Conservation (phyloP, 2,329 filamentous ascomycete genomes). For the Pseudogymnoascus verrucosus region DNA sequence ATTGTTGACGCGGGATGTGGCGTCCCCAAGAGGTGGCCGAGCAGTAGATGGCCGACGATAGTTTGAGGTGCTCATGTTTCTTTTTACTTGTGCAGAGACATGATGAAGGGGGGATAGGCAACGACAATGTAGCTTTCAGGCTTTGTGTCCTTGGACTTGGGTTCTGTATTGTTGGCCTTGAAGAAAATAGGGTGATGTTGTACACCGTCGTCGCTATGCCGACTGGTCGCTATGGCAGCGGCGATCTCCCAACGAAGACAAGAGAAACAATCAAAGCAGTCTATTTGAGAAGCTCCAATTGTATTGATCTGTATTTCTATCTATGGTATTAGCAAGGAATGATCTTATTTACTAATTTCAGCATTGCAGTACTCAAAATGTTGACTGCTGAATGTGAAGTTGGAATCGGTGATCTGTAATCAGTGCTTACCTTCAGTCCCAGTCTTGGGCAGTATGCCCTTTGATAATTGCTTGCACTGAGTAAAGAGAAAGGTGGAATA, state of each 20-base stretch:
- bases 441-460: background rate
- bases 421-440: slow-evolving; percentile 1
- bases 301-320: slow-evolving; percentile 8
- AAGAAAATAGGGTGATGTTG: background rate
- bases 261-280: background rate
- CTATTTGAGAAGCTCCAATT: background rate
- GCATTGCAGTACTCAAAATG: background rate
- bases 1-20: slow-evolving; percentile 27
- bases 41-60: slow-evolving; percentile 21
- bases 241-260: background rate
- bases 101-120: background rate
- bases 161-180: background rate
- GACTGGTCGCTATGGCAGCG: background rate
- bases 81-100: background rate
- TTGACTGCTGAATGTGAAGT: background rate
- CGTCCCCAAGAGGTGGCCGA: slow-evolving; percentile 26
- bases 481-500: background rate
- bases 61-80: background rate
- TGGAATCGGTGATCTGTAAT: background rate
- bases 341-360: background rate
- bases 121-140: background rate
- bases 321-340: background rate
- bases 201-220: slow-evolving; percentile 4
- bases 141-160: background rate
- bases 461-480: background rate